Base-by-base conservation (phyloP, 805 yeast genomes). In the Starmerella khaoyaiensis region DNA sequence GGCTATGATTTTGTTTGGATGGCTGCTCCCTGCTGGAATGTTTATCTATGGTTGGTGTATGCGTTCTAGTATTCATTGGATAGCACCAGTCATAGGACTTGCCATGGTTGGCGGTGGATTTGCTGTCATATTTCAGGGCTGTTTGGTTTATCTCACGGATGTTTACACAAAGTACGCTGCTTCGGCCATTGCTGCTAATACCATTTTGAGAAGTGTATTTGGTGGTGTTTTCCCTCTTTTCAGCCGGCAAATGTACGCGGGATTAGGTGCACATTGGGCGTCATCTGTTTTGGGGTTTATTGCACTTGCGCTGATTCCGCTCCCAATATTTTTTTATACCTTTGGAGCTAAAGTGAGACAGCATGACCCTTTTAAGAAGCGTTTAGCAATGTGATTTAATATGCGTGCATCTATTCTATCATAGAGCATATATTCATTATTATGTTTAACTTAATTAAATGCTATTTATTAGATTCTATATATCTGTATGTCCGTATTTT, bases 41-140 rank as follows among this genome's bases (percentile, higher is more conserved):
- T 66, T 84, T 49, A 79, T 94, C 93, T 66, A 83, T 53, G 73
- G 82, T 39, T 84, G 95, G 95, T 64, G 87, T 9, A 93, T 93
- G 56, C 51, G 54, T 17, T 53, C 57, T 31, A 56, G 58, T 28
- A 71, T 82, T 28, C 94, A 77, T 53, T 71, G 74, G 75, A 55
- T 67, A 11, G 70, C 65, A 5, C 79, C 77, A 21, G 62, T 67
- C 56, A 56, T 74, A 29, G 79, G 75, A 7, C 65, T 74, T 14
- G 62, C 63, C 10, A 46, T 69, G 18, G 67, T 71, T 36, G 72
- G 73, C 5, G 53, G 61, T 36, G 79, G 77, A 6, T 63, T 73
- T 46, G 56, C 74, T 33, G 59, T 66, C 33, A 65, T 72, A 31
- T 74, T 74, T 61, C 72, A 72, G 48, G 75, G 77, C 5, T 68